Evolutionary conservation across 2,329 filamentous ascomycete species (phyloP).

Genomic region (Hortaea werneckii): DNA sequence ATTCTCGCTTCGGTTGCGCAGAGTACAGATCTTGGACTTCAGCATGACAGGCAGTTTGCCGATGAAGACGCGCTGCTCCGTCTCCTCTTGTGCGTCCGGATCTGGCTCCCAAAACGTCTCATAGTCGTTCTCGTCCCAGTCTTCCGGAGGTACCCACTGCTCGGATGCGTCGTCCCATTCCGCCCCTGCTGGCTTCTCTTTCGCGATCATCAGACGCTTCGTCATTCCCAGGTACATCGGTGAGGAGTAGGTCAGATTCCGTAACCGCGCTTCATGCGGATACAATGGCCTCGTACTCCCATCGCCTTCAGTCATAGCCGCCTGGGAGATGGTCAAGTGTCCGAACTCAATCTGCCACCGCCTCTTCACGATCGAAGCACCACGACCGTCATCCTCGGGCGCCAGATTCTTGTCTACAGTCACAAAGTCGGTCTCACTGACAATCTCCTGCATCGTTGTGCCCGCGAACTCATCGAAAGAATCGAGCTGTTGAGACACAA

Average conservation of each 20-base stretch:
- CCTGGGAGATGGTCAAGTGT: slow-evolving; percentile 76
- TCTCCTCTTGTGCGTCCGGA: slow-evolving; percentile 20
- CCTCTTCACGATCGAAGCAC: slow-evolving; percentile 66
- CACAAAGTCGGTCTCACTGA: slow-evolving; percentile 82
- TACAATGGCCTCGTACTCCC: slow-evolving; percentile 76
- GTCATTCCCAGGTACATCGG: slow-evolving; percentile 83
- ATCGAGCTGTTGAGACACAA: slow-evolving; percentile 95
- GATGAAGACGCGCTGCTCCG: slow-evolving; percentile 69
- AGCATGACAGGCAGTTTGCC: slow-evolving; percentile 97
- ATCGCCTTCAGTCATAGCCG: slow-evolving; percentile 86
- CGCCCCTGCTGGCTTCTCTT: slow-evolving; percentile 59
- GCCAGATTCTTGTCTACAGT: slow-evolving; percentile 90
- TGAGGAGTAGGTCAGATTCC: slow-evolving; percentile 90
- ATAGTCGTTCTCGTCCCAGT: slow-evolving; percentile 33
- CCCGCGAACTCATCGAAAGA: slow-evolving; percentile 97
- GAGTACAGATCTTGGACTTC: slow-evolving; percentile 88
- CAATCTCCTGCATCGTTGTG: slow-evolving; percentile 86
- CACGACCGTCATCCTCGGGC: slow-evolving; percentile 51
- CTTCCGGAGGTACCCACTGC: slow-evolving; percentile 15
- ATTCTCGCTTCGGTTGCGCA: slow-evolving; percentile 74
- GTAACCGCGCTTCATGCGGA: slow-evolving; percentile 88
- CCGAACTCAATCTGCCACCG: slow-evolving; percentile 95
- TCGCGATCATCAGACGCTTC: slow-evolving; percentile 72
- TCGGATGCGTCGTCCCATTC: slow-evolving; percentile 57
- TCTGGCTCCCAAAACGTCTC: slow-evolving; percentile 38